Conservation (phyloP, 768 basidiomycete genomes). For the Russula virescens region DNA sequence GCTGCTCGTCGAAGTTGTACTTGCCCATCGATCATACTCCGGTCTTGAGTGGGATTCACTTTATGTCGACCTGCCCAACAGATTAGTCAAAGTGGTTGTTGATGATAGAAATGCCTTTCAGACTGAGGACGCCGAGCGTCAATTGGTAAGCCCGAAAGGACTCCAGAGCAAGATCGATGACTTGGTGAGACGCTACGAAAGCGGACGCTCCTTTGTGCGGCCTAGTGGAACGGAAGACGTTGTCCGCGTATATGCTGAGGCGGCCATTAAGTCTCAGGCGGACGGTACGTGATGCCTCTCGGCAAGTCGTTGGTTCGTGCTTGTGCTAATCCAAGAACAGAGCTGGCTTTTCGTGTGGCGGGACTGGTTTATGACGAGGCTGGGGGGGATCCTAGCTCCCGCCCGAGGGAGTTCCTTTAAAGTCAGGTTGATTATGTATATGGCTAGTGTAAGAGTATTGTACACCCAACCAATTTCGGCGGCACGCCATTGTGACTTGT, state of each 20-base stretch:
- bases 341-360: conserved; percentile 80
- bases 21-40: conserved; percentile 82
- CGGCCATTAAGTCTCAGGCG: conserved; percentile 61
- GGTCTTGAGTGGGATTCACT: conserved; percentile 86
- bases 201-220: conserved; percentile 88
- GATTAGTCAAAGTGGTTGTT: conserved; percentile 90
- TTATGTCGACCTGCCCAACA: conserved; percentile 91
- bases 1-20: conserved; percentile 89
- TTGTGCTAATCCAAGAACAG: conserved; percentile 35
- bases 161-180: conserved; percentile 81
- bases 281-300: conserved; percentile 57
- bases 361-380: conserved; percentile 79
- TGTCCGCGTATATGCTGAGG: conserved; percentile 96
- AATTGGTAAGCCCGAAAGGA: conserved; percentile 70
- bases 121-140: conserved; percentile 91
- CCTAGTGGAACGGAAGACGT: conserved; percentile 99
- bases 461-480: conserved; percentile 4
- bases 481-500: not conserved
- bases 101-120: conserved; percentile 75
- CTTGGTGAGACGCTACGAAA: conserved; percentile 67
- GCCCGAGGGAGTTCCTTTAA: conserved; percentile 77
- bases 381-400: conserved; percentile 67
- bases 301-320: not conserved
- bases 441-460: conserved; percentile 15
- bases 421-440: not conserved